These are phyloP conservation scores for Cavenderia fasciculata DNA, from an alignment of 78 protist species.

Conservation along the genomic window DNA sequence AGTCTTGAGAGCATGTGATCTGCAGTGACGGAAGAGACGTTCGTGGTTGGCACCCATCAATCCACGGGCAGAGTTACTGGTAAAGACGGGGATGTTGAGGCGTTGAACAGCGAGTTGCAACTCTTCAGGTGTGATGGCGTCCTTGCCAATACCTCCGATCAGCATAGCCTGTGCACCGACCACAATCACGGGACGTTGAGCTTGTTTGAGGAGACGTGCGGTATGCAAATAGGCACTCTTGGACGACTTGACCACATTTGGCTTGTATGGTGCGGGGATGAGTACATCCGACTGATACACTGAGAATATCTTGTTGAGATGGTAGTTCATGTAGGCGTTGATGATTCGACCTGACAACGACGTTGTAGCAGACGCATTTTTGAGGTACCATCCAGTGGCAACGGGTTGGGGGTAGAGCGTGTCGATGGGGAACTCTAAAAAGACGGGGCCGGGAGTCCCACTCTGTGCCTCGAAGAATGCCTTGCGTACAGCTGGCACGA, in stretches of 20 bases:
- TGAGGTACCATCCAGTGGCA: conserved; percentile 27
- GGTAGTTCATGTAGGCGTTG: conserved; percentile 30
- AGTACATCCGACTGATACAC: neutral
- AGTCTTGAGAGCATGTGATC: conserved; percentile 79
- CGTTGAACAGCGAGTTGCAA: conserved; percentile 25
- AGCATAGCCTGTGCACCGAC: conserved; percentile 68
- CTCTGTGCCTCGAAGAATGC: conserved; percentile 46
- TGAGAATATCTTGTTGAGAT: conserved; percentile 10
- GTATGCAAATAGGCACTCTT: neutral
- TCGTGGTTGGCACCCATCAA: conserved; percentile 63
- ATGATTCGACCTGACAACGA: neutral
- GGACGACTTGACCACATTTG: neutral
- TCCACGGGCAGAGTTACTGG: conserved; percentile 85
- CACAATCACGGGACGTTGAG: conserved; percentile 65
- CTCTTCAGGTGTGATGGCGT: neutral
- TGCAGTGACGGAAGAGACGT: conserved; percentile 68
- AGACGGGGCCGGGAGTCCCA: conserved; percentile 92
- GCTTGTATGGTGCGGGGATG: neutral
- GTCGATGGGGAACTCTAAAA: conserved; percentile 88
- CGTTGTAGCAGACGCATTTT: neutral
- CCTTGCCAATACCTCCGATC: neutral
- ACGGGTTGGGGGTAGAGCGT: conserved; percentile 75
- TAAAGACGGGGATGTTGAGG: conserved; percentile 77
- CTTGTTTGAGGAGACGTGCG: neutral
- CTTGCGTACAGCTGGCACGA: conserved; percentile 75